Conservation (phyloP, 495 filamentous ascomycete genomes). For the Aspergillus mulundensis region DNA sequence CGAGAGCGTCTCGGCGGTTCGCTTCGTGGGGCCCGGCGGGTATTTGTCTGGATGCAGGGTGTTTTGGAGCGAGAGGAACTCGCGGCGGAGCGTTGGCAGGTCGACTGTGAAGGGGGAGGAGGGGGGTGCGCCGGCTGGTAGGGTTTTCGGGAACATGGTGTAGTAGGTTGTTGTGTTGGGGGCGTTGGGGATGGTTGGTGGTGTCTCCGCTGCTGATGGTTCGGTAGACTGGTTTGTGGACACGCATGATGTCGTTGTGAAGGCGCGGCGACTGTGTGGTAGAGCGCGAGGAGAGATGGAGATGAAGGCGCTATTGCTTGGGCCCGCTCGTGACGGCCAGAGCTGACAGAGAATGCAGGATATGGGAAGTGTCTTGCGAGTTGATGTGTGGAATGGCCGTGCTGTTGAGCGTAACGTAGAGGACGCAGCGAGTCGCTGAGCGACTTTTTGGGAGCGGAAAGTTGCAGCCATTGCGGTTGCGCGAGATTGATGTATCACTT, state of each 20-base stretch:
- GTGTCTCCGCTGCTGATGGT: not conserved
- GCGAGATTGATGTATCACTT: not conserved
- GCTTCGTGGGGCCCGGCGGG: slow-evolving; percentile 47
- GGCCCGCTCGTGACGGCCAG: not conserved
- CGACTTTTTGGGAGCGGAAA: slow-evolving; percentile 19
- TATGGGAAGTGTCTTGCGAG: not conserved
- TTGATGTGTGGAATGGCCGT: not conserved
- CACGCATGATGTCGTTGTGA: not conserved
- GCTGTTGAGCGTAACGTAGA: not conserved
- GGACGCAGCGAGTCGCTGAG: slow-evolving; percentile 7
- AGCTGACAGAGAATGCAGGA: slow-evolving; percentile 11
- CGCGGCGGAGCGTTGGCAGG: slow-evolving; percentile 58
- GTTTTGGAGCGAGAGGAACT: slow-evolving; percentile 82
- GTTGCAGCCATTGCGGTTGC: slow-evolving; percentile 1
- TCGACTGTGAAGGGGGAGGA: slow-evolving; percentile 70
- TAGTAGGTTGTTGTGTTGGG: slow-evolving; percentile 63
- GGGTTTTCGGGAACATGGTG: slow-evolving; percentile 78
- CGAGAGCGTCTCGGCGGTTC: slow-evolving; percentile 65
- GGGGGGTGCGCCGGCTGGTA: slow-evolving; percentile 80
- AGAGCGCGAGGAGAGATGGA: not conserved
- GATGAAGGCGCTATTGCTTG: not conserved
- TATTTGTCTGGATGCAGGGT: slow-evolving; percentile 80
- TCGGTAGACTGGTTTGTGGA: too few relatives aligned
- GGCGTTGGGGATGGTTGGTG: slow-evolving; percentile 15
- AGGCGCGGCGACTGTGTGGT: not conserved